Evolutionary conservation across 1,284 basidiomycete species (phyloP), one percentile per base, ranked within the genome.

Genomic region (Pterulicium gracile): DNA sequence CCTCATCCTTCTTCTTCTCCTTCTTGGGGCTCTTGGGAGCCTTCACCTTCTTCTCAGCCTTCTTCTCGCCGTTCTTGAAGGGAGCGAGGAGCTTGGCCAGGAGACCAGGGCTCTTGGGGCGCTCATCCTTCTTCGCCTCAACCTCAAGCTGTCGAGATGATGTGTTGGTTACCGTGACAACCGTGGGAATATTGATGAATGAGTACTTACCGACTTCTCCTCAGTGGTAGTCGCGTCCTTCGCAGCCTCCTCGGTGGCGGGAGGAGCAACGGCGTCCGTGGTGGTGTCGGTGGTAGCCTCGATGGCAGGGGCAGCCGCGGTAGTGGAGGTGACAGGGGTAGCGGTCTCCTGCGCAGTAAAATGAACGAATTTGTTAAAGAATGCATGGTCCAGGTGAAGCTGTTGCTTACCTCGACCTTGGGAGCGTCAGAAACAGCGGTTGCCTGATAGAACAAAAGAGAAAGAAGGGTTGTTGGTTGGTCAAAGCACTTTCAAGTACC

Each of bases 31-130:
- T 22, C 42, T 43, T 43, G 42, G 42, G 42, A 53, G 61, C 66
- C 65, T 77, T 83, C 51, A 71, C 74, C 57, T 69, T 73, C 68
- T 78, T 80, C 58, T 21, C 42, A 13, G n/a, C 23, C 42, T 43
- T 24, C 4, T 4, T 43, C 61, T 63, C 66, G 17, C 61, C 57
- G 24, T 57, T 59, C 58, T 73, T 75, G 75, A 88, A 82, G 19
- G 83, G 77, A 36, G 77, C 77, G 45, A 88, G 75, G 51, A 88
- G 68, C 65, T 82, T 88, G 52, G 75, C 57, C 45, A 88, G 66
- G 50, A 88, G 53, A 45, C 73, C 62, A n/a, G 86, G 85, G 66
- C 82, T 85, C 76, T 82, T 86, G 55, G 83, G 81, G 52, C 72
- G 69, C 15, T 83, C 80, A 53, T 83, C 81, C 67, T 82, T 82